phyloP scores from a whole-genome alignment of 345 rosid genomes.

The Mallotus nudiflorus region DNA sequence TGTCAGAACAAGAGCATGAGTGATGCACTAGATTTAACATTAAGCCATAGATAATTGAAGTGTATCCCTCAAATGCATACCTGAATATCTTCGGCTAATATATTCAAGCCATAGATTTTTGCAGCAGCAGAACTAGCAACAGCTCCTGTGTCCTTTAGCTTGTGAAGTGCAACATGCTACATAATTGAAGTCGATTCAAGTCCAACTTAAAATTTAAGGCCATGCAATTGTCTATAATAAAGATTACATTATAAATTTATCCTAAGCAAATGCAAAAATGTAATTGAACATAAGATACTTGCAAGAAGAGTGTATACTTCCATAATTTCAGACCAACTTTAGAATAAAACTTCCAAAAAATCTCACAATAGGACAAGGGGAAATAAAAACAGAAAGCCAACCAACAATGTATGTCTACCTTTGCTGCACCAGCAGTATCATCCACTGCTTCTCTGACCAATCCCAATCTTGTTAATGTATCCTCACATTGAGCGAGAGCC shows the following conservation, averaged over 20 bases:
- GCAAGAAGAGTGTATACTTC: background rate
- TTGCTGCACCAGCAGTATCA: conserved; percentile 98
- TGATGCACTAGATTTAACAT: background rate
- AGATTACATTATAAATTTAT: background rate
- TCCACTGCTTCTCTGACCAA: conserved; percentile 89
- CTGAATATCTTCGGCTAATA: conserved; percentile 93
- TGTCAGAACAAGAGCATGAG: conserved; percentile 23
- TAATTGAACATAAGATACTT: background rate
- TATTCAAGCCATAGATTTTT: conserved; percentile 71
- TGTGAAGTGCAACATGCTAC: conserved; percentile 69
- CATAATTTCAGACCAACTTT: conserved; percentile 2
- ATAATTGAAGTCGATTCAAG: conserved; percentile 9
- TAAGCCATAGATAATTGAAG: conserved; percentile 1
- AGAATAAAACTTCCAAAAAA: background rate
- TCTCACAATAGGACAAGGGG: too few relatives aligned
- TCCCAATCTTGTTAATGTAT: conserved; percentile 76
- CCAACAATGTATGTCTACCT: conserved; percentile 42
- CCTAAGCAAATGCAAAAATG: background rate
- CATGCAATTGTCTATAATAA: conserved; percentile 7
- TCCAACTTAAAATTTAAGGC: conserved; percentile 11
- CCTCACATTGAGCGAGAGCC: conserved; percentile 98
- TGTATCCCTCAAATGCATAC: conserved; percentile 40
- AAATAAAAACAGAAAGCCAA: too few relatives aligned
- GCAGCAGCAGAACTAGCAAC: conserved; percentile 94
- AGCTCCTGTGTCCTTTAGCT: conserved; percentile 73